phyloP scores from a whole-genome alignment of 1,284 basidiomycete species.

The Cryptococcus deneoformans region DNA sequence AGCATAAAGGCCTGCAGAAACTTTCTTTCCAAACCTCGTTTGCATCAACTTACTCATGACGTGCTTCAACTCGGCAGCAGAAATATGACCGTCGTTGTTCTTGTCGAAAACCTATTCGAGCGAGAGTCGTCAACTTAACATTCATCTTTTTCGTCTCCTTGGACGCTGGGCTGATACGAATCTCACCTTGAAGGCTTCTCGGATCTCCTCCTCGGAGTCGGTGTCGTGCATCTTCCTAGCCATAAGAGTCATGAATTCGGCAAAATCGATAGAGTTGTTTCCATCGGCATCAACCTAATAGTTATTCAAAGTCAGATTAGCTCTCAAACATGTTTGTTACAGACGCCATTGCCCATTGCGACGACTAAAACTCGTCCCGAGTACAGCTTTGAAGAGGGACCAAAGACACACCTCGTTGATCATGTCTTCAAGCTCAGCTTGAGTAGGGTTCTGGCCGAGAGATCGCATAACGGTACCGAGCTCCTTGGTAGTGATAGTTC shows the following conservation, averaged over 20 bases:
- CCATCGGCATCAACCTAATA: constrained; percentile 58
- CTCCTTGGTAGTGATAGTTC: constrained; percentile 93
- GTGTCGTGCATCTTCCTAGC: constrained; percentile 93
- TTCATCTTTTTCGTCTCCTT: neutral
- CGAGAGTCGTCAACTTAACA: neutral
- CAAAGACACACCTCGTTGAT: constrained; percentile 71
- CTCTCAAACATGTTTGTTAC: neutral
- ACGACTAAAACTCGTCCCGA: too few relatives aligned
- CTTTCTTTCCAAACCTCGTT: neutral
- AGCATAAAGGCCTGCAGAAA: neutral
- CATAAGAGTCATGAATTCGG: constrained; percentile 95
- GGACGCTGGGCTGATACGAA: constrained; percentile 10
- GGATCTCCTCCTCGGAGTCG: constrained; percentile 69
- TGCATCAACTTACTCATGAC: constrained; percentile 74
- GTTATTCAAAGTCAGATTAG: neutral
- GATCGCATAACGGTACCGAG: constrained; percentile 97
- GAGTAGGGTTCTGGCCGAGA: constrained; percentile 93
- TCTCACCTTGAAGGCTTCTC: constrained; percentile 59
- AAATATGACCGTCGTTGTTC: constrained; percentile 63
- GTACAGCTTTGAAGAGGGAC: neutral
- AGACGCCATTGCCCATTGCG: neutral
- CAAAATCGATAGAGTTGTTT: constrained; percentile 91
- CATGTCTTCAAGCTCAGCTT: constrained; percentile 95
- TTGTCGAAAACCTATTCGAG: constrained; percentile 58
- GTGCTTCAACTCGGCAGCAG: constrained; percentile 70